Conservation (phyloP, 1,284 basidiomycete species). For the Cutaneotrichosporon dermatis region DNA sequence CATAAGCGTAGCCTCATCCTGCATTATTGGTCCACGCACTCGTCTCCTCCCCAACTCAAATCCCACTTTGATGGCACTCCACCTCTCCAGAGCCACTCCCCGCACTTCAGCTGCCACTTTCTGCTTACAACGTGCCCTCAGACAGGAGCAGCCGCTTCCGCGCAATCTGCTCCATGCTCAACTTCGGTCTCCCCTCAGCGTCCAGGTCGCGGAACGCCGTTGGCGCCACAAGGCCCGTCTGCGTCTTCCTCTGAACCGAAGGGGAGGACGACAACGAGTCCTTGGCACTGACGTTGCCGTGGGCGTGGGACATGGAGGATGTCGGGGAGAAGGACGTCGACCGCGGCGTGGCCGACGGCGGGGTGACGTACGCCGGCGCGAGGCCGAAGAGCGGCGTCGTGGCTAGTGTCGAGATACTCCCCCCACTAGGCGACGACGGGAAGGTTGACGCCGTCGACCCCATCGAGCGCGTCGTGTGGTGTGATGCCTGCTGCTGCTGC, state of each 20-base stretch:
- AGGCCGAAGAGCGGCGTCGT: not conserved
- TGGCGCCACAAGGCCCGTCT: not conserved
- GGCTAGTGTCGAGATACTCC: not conserved
- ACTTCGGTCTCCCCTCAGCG: not conserved
- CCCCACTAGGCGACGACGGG: not conserved
- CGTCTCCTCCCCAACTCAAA: too few relatives aligned
- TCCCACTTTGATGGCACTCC: too few relatives aligned
- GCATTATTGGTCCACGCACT: too few relatives aligned
- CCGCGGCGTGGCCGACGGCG: not conserved
- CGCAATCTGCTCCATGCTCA: constrained; percentile 1
- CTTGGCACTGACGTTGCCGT: too few relatives aligned
- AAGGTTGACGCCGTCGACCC: not conserved
- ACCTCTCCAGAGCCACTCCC: too few relatives aligned
- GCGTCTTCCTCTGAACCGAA: too few relatives aligned
- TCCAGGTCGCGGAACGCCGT: not conserved
- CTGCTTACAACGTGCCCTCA: not conserved
- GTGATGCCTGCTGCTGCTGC: too few relatives aligned
- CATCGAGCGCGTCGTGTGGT: too few relatives aligned
- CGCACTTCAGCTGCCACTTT: too few relatives aligned
- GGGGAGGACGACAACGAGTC: too few relatives aligned
- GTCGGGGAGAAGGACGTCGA: not conserved
- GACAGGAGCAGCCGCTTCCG: not conserved
- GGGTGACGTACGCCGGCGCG: not conserved
- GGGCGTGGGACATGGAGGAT: too few relatives aligned
- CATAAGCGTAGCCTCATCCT: too few relatives aligned